Conservation (phyloP, 2,329 filamentous ascomycete genomes). For the Colletotrichum sp. region DNA sequence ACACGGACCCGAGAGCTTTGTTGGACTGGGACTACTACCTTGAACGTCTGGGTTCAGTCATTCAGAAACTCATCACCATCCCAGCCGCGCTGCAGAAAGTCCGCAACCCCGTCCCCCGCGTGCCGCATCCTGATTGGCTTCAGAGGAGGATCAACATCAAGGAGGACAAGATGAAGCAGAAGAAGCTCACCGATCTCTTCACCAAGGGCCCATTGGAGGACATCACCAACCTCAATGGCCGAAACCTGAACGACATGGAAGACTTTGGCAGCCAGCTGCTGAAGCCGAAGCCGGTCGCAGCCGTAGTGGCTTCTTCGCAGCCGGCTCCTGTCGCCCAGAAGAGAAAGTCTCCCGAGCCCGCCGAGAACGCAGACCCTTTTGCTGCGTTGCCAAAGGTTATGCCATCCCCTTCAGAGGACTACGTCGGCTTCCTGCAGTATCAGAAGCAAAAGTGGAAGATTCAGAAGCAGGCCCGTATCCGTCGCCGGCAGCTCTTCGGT, state of each 20-base stretch:
- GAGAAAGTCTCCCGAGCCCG: constrained; percentile 74
- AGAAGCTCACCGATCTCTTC: constrained; percentile 96
- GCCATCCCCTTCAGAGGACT: constrained; percentile 86
- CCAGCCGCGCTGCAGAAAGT: constrained; percentile 95
- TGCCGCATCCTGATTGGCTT: constrained; percentile 95
- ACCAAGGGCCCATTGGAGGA: constrained; percentile 74
- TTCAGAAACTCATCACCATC: constrained; percentile 99
- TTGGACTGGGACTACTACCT: constrained; percentile 98
- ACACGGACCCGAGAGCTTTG: constrained; percentile 88
- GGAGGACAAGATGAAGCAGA: constrained; percentile 97
- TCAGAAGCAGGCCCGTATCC: constrained; percentile 86
- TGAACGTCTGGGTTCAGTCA: constrained; percentile 93
- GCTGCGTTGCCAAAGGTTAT: constrained; percentile 81
- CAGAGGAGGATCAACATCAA: constrained; percentile 92
- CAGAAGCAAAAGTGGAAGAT: constrained; percentile 99
- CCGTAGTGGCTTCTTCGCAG: constrained; percentile 61
- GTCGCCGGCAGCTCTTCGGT: constrained; percentile 90
- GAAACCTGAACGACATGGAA: constrained; percentile 72
- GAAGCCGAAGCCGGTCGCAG: constrained; percentile 65
- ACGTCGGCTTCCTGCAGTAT: constrained; percentile 85
- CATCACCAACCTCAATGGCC: constrained; percentile 68
- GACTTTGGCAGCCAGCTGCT: constrained; percentile 76
- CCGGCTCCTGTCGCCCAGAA: constrained; percentile 63
- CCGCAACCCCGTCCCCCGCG: constrained; percentile 90
- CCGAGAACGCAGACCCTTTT: constrained; percentile 76